Evolutionary conservation across 768 basidiomycete genomes (phyloP).

Genomic region (Mycena capillaripes): DNA sequence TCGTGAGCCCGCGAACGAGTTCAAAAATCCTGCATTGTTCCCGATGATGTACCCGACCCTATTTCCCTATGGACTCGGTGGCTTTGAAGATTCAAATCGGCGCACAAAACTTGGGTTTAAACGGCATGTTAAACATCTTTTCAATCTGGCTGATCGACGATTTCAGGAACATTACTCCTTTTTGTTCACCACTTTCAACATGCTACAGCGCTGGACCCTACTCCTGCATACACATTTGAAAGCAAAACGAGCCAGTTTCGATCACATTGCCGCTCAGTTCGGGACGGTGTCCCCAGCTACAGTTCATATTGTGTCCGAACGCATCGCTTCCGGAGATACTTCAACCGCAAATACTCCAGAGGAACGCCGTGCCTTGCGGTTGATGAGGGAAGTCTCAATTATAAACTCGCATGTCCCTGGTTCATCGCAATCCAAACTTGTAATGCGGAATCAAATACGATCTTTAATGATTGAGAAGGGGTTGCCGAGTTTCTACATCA

Average conservation of each 20-base stretch:
- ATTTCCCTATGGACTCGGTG: conserved; percentile 31
- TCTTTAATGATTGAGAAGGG: conserved; percentile 4
- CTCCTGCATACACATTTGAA: neutral
- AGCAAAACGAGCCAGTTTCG: neutral
- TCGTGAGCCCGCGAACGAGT: conserved; percentile 29
- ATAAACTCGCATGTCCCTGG: conserved; percentile 25
- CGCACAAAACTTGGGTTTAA: no score
- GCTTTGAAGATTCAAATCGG: no score
- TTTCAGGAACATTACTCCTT: conserved; percentile 8
- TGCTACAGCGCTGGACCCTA: neutral
- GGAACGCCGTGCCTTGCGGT: conserved; percentile 31
- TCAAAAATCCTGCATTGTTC: conserved; percentile 38
- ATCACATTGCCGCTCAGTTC: neutral
- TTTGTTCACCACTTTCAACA: neutral
- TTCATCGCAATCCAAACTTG: neutral
- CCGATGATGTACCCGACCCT: conserved; percentile 44
- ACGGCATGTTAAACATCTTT: no score
- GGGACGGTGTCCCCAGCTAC: neutral
- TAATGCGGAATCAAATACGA: neutral
- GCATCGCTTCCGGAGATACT: neutral
- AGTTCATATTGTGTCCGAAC: conserved; percentile 37
- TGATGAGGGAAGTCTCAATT: conserved; percentile 29
- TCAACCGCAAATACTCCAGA: neutral
- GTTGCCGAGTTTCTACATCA: conserved; percentile 41
- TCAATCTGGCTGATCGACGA: neutral